Evolutionary conservation across 2,329 filamentous ascomycete species (phyloP).

Genomic region (Ciborinia camelliae): DNA sequence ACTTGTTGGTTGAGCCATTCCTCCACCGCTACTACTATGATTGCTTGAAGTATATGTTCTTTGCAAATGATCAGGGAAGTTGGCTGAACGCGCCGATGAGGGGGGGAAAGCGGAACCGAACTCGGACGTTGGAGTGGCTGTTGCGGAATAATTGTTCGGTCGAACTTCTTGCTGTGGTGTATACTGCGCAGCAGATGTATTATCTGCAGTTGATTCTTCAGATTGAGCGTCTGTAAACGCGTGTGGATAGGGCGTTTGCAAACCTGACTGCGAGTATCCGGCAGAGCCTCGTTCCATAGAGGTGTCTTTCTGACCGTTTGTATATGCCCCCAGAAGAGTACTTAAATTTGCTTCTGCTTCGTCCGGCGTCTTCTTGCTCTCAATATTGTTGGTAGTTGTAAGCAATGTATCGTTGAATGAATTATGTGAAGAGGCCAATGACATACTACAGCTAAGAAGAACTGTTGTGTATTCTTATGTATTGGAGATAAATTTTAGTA

Average conservation of each 20-base stretch:
- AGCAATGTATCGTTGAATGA: conserved; percentile 26
- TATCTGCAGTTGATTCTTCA: conserved; percentile 85
- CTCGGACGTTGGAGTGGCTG: conserved; percentile 83
- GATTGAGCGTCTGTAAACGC: conserved; percentile 68
- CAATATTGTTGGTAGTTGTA: conserved; percentile 23
- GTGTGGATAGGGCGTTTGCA: conserved; percentile 69
- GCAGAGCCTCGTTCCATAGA: conserved; percentile 61
- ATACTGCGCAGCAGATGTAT: conserved; percentile 89
- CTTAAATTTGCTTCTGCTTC: conserved; percentile 34
- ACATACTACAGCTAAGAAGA: conserved; percentile 37
- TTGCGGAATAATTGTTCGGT: conserved; percentile 52
- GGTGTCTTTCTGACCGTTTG: conserved; percentile 34
- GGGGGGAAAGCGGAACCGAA: conserved; percentile 71
- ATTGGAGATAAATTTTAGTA: too few species aligned
- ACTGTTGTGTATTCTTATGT: conserved; percentile 19
- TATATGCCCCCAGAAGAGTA: conserved; percentile 35
- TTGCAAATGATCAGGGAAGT: conserved; percentile 84
- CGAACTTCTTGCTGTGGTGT: conserved; percentile 77
- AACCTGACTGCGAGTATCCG: conserved; percentile 86
- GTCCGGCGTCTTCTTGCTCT: conserved; percentile 20
- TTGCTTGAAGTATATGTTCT: conserved; percentile 79
- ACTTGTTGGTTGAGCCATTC: conserved; percentile 99
- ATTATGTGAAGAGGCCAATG: conserved; percentile 36
- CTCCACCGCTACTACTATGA: conserved; percentile 70
- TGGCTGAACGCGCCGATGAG: conserved; percentile 71